Percentiles rank a stretch among this genome's conserved stretches.
These are phyloP conservation scores for Mycena chlorophos DNA, from an alignment of 768 basidiomycete genomes.

Conservation along the genomic window DNA sequence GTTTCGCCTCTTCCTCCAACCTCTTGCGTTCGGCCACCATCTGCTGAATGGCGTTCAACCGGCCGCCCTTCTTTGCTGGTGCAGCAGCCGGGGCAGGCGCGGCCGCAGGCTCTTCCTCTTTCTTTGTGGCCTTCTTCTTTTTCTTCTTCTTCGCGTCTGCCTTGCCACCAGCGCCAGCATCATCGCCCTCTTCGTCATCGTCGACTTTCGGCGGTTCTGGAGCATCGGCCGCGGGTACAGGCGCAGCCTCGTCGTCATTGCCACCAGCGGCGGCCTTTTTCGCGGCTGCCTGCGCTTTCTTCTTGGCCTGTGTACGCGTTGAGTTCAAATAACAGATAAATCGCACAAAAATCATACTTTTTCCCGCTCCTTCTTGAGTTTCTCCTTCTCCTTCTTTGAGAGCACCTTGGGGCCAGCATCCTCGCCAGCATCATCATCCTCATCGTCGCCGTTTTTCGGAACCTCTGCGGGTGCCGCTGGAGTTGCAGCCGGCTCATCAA, in stretches of 20 bases:
- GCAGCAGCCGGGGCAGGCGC: conserved; percentile 40
- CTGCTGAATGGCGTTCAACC: conserved; percentile 67
- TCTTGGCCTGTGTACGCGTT: conserved; percentile 67
- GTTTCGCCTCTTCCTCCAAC: conserved; percentile 79
- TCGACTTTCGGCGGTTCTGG: conserved; percentile 34
- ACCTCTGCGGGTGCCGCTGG: conserved; percentile 28
- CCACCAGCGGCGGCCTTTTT: conserved; percentile 57
- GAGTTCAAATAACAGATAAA: conserved; percentile 8
- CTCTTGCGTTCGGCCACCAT: conserved; percentile 87
- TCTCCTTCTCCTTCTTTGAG: conserved; percentile 96
- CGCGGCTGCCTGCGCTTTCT: conserved; percentile 89
- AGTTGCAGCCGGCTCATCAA: conserved; percentile 24
- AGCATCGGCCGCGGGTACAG: no score
- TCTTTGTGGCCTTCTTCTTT: conserved; percentile 80
- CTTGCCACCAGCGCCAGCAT: conserved; percentile 51
- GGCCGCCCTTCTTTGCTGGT: conserved; percentile 72
- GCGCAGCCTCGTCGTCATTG: conserved; percentile 24
- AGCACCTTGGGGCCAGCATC: conserved; percentile 67
- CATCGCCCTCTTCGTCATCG: conserved; percentile 69
- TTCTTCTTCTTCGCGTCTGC: conserved; percentile 79
- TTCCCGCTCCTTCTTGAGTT: conserved; percentile 94
- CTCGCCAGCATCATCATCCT: conserved; percentile 55
- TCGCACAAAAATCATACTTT: conserved; percentile 54
- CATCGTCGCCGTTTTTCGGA: conserved; percentile 38
- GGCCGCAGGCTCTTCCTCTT: conserved; percentile 48